Conservation (phyloP, 2,329 filamentous ascomycete species). For the Verticillium albo-atrum region DNA sequence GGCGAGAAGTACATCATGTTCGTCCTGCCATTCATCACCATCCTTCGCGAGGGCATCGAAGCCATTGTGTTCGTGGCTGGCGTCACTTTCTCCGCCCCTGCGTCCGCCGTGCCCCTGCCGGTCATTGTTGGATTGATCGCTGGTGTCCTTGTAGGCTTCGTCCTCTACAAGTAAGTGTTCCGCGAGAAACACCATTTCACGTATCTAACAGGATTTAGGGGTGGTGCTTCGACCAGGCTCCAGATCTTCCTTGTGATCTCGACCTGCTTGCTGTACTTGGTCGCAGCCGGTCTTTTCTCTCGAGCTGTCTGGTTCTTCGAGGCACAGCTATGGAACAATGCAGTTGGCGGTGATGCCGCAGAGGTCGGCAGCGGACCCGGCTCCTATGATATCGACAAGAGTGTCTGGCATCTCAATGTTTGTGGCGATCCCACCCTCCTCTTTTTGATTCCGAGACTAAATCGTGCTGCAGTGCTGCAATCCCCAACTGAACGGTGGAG, state of each 20-base stretch:
- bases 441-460: not conserved
- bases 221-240: slow-evolving; percentile 35
- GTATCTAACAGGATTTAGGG: slow-evolving; percentile 22
- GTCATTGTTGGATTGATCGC: slow-evolving; percentile 67
- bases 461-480: slow-evolving; percentile 61
- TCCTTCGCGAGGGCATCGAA: slow-evolving; percentile 82
- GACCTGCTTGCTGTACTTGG: slow-evolving; percentile 79
- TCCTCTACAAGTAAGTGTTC: slow-evolving; percentile 68
- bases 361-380: slow-evolving; percentile 58
- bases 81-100: slow-evolving; percentile 72
- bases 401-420: slow-evolving; percentile 79
- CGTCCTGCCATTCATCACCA: slow-evolving; percentile 78
- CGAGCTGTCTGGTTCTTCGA: slow-evolving; percentile 73
- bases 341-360: slow-evolving; percentile 53
- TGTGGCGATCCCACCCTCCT: slow-evolving; percentile 25
- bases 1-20: slow-evolving; percentile 83
- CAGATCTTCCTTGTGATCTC: slow-evolving; percentile 79
- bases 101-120: slow-evolving; percentile 71
- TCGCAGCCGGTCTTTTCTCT: slow-evolving; percentile 78
- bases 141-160: slow-evolving; percentile 62
- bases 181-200: too few species aligned
- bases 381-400: slow-evolving; percentile 73
- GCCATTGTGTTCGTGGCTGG: slow-evolving; percentile 83
- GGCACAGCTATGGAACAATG: slow-evolving; percentile 61
- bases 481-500: slow-evolving; percentile 65